These are phyloP conservation scores for Globisporangium camurandrum DNA, from an alignment of 352 stramenopile genomes.

Conservation along the genomic window DNA sequence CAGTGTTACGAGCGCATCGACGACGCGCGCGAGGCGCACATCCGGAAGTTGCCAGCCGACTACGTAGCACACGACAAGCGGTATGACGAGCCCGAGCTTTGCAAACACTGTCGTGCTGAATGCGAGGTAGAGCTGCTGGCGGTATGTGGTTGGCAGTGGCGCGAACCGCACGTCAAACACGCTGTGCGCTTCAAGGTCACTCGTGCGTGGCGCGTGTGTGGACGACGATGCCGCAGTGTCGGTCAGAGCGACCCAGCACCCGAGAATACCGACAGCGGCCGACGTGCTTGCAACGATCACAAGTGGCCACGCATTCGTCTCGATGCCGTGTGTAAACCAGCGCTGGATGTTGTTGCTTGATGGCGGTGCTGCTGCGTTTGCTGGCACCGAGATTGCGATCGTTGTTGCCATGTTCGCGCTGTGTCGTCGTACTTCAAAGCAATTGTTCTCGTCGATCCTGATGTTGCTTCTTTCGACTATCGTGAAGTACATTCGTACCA, in stretches of 20 bases:
- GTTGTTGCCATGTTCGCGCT: background rate
- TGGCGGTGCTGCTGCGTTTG: too few species aligned
- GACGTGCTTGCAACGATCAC: conserved; percentile 1
- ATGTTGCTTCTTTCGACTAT: background rate
- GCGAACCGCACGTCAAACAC: conserved; percentile 1
- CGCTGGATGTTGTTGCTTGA: conserved; percentile 2
- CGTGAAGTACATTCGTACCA: background rate
- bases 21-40: background rate
- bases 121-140: conserved; percentile 1
- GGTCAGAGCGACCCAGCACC: conserved; percentile 3
- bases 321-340: conserved; percentile 3
- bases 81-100: background rate
- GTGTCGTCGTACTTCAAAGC: too few species aligned
- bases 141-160: background rate
- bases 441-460: too few species aligned
- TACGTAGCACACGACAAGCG: conserved; percentile 1
- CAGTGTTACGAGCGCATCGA: conserved; percentile 1
- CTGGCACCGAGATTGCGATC: too few species aligned
- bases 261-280: background rate
- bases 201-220: too few species aligned
- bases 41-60: conserved; percentile 1
- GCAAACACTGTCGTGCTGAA: background rate
- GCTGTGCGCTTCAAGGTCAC: background rate
- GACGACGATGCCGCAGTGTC: background rate
- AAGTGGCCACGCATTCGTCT: conserved; percentile 4